Percentiles rank a stretch among this genome's conserved stretches.
These are phyloP conservation scores for Acmispon strigosus DNA, from an alignment of 306 rosid genomes.

Conservation along the genomic window DNA sequence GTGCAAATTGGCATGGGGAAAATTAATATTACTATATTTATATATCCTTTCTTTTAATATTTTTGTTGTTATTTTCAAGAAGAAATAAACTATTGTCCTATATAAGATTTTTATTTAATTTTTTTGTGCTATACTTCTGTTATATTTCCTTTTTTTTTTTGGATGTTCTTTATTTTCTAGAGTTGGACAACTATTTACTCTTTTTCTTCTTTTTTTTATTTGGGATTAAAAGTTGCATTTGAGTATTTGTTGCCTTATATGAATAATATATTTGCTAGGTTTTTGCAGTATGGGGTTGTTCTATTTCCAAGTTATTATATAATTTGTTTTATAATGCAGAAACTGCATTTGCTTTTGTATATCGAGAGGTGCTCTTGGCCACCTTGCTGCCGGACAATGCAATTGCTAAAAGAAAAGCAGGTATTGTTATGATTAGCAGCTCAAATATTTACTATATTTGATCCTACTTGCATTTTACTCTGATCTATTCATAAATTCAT, in stretches of 20 bases:
- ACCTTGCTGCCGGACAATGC: constrained; percentile 33
- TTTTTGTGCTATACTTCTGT: not conserved
- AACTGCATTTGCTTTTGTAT: constrained; percentile 70
- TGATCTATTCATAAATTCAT: not conserved
- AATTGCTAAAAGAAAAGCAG: constrained; percentile 77
- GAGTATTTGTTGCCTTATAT: constrained; percentile 1
- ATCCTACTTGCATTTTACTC: constrained; percentile 9
- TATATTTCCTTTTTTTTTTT: constrained; percentile 9
- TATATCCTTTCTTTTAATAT: not conserved
- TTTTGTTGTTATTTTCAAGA: constrained; percentile 4
- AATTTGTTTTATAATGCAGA: constrained; percentile 38
- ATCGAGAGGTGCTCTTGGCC: constrained; percentile 57
- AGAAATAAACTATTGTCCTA: not conserved
- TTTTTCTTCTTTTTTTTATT: not conserved
- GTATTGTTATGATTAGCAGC: constrained; percentile 28
- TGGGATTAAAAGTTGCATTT: not conserved
- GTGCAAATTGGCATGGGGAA: not conserved
- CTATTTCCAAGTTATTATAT: constrained; percentile 2
- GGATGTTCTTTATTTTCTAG: constrained; percentile 7
- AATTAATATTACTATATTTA: not conserved
- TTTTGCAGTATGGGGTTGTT: not conserved
- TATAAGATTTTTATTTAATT: not conserved
- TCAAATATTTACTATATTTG: not conserved
- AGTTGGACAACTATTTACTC: not conserved
- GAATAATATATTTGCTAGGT: not conserved